A percentile compares a stretch with the other conserved stretches of the same genome.
Conservation (phyloP, 768 basidiomycete species). For the Scleroderma citrinum region DNA sequence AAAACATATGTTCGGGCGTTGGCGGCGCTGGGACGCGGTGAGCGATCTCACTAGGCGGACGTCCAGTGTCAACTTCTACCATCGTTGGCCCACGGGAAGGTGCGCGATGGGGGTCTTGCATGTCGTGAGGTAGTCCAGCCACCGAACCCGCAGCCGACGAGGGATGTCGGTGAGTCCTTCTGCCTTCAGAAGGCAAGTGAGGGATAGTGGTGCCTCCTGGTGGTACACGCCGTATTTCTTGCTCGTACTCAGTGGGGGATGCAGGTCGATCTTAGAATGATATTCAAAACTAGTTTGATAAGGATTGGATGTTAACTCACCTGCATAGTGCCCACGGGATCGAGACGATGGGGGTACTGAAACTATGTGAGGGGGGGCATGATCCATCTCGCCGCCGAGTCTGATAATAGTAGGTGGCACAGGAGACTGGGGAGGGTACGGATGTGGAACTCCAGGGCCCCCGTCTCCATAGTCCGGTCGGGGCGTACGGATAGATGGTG, state of each 20-base stretch:
- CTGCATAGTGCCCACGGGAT: constrained; percentile 1
- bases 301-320: constrained; percentile 9
- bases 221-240: constrained; percentile 6
- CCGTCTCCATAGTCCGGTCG: constrained; percentile 11
- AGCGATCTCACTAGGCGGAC: constrained; percentile 21
- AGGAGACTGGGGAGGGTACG: constrained; percentile 15
- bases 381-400: constrained; percentile 13
- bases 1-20: constrained; percentile 4
- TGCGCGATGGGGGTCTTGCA: constrained; percentile 6
- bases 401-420: constrained; percentile 25
- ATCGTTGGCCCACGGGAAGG: constrained; percentile 14
- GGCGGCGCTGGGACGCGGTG: constrained; percentile 22
- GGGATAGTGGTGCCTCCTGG: constrained; percentile 11
- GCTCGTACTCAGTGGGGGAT: constrained; percentile 8
- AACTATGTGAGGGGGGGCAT: not conserved
- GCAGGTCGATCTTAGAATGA: constrained; percentile 10
- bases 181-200: constrained; percentile 6
- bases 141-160: not conserved
- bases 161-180: not conserved
- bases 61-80: constrained; percentile 15
- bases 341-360: not conserved
- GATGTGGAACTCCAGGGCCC: not conserved
- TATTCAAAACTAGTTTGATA: constrained; percentile 1
- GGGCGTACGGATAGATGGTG: constrained; percentile 8
- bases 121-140: not conserved